Evolutionary conservation across 2,329 filamentous ascomycete species (phyloP), one percentile per base, ranked within the genome.

Genomic region (Venturia pyrina): DNA sequence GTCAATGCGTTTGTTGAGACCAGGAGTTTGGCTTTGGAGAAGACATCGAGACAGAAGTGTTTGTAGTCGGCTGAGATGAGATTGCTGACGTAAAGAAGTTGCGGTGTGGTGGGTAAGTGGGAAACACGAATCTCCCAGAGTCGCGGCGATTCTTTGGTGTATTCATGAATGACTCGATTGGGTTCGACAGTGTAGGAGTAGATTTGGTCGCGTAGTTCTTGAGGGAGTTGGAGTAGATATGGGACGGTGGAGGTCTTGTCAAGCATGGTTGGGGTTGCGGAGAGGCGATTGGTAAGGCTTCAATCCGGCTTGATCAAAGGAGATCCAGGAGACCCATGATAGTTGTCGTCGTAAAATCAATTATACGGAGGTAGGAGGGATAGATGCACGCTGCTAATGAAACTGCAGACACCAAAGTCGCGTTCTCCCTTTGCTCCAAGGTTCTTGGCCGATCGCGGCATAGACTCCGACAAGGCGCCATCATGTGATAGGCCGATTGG

Each of bases 161-260:
- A 62, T 17, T 44, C 60, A 4, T 21, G 37, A 17, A 43, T 43
- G n/a, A 48, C 24, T 19, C 44, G 10, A 40, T 48, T 28, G n/a
- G 44, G 11, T 13, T 41, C 5, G 17, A 60, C 8, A 24, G 50
- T 28, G 34, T 37, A 53, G 37, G 59, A 65, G 43, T 40, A 65
- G 53, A 66, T 59, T 32, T 40, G 62, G 67, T 65, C 67, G 62
- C 66, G 68, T 66, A 65, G 66, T 48, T 63, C 46, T 48, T 50
- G 46, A 2, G 34, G 48, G 37, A 28, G 66, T 63, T 62, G 53
- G 28, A 59, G 15, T 6, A 59, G 53, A 21, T 37, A 37, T 6
- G 53, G 28, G 19, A 59, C 17, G 3, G 34, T 19, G 53, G 32
- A 59, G 8, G 53, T 59, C 5, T 37, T 37, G 53, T 59, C 53